Conservation (phyloP, 2,329 filamentous ascomycete genomes). For the Microdochium nivale region DNA sequence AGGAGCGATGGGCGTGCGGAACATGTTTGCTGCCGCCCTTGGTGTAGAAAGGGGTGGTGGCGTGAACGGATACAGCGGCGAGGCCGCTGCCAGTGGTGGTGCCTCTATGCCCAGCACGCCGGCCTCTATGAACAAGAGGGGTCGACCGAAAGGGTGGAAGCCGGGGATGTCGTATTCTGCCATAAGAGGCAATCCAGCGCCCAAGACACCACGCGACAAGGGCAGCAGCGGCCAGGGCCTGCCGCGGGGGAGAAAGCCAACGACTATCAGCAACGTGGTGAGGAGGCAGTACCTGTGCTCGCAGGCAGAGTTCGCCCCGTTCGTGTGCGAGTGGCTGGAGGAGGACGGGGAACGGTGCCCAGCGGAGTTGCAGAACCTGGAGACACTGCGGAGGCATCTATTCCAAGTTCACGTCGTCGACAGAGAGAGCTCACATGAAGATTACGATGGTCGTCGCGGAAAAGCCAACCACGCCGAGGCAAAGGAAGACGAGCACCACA, state of each 20-base stretch:
- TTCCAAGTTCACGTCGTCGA: slow-evolving; percentile 32
- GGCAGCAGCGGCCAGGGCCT: slow-evolving; percentile 7
- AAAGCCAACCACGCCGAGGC: background rate
- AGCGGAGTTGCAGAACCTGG: slow-evolving; percentile 54
- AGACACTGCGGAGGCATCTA: slow-evolving; percentile 48
- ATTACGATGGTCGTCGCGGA: background rate
- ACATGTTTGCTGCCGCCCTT: background rate
- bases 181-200: slow-evolving; percentile 14
- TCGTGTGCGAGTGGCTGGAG: slow-evolving; percentile 49
- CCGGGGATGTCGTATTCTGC: slow-evolving; percentile 21
- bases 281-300: slow-evolving; percentile 31
- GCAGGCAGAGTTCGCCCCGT: slow-evolving; percentile 38
- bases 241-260: slow-evolving; percentile 33
- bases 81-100: background rate
- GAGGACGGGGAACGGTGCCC: slow-evolving; percentile 28
- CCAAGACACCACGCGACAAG: slow-evolving; percentile 11
- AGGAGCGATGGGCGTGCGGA: background rate
- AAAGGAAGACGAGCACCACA: slow-evolving; percentile 3
- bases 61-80: background rate
- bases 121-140: slow-evolving; percentile 20
- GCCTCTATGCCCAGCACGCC: slow-evolving; percentile 6
- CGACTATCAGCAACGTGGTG: slow-evolving; percentile 26
- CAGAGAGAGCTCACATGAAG: background rate
- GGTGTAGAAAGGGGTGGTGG: background rate
- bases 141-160: slow-evolving; percentile 41